Evolutionary conservation across 495 filamentous ascomycete species (phyloP), one percentile per base, ranked within the genome.

Genomic region (Penicillium alfredii): DNA sequence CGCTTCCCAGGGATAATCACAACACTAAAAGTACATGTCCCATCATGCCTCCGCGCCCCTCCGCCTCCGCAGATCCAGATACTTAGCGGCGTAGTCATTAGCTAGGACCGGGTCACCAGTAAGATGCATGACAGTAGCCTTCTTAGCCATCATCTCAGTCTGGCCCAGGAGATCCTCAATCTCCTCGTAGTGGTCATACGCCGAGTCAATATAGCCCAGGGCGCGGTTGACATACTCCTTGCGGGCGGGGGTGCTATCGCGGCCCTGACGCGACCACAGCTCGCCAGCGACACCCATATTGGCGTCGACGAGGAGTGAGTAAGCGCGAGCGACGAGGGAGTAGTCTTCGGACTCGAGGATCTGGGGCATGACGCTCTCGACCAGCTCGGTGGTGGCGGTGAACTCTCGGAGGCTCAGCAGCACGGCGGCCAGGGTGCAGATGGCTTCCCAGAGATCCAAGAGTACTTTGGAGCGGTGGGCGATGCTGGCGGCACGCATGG

Each of bases 111-210:
- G 60, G 44, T 94, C 82, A 3, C 85, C 87, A 14, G 81, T 68
- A 6, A 83, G 64, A 55, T 80, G 79, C 73, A 86, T 84, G 25
- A 94, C 69, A 6, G 82, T 82, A 10, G 86, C 84, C 58, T 88
- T 89, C 64, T 90, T 90, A 2, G 83, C 84, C 67, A 93, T 76
- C 77, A 86, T 81, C 63, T 88, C 83, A 53, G 82, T 82, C 58
- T 86, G 82, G 22, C 79, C 83, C 13, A 71, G 60, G 11, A 81
- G 65, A 62, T 94, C 86, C 53, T 87, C 81, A 20, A 89, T 71
- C 17, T 73, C 71, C 25, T 83, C 77, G 45, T 74, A 93, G 38
- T 84, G 76, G 52, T 72, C 59, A 51, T 79, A 78, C 6, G 84
- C 79, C 32, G 64, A 72, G 41, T 86, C 82, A 20, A 89, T 71